Base-by-base conservation (phyloP, 768 basidiomycete species). In the Pulveroboletus ravenelii region DNA sequence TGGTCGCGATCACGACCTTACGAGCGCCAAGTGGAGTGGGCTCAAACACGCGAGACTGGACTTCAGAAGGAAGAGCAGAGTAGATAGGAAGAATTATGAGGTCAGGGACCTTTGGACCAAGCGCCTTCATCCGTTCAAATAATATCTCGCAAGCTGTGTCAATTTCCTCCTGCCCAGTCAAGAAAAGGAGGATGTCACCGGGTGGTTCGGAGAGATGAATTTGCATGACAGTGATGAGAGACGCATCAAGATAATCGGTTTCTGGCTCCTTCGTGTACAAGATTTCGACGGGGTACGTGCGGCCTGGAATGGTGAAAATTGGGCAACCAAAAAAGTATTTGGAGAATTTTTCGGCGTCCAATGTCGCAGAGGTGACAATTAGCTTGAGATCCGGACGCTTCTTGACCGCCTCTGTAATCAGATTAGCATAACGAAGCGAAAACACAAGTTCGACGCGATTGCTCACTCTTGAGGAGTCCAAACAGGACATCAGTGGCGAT, bases 221-320 rank as follows among this genome's bases (percentile, higher is more conserved):
- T 69, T 99, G 96, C 89, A 98, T 95, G 63, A 99, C 89, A 5
- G 96, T 98, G 60, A 98, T 98, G 54, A 99, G 85, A 20, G 94
- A 93, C 1, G 95, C 94, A 59, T 98, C 96, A 50, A 99, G 82
- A 70, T 99, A 99, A 70, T 99, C 96, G 18, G 81, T 79, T 70
- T 98, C 96, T 0, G 96, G 96, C 63, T 99, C 96, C 67, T 98
- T 98, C 59, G 95, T 97, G 72, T 98, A 99, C n/a, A 98, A 75
- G 29, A 89, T 80, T 70, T 99, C 96, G 55, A 98, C 96, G 6
- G 96, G 96, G 72, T 91, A 98, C n/a, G 93, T 93, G 62, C 94
- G 86, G 59, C 96, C 96, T n/a, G 96, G 96, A 57, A 99, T 98
- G 34, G 95, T 96, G 78, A 98, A 98, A 70, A 99, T 98, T 27